These are phyloP conservation scores for Aspergillus felis DNA, from an alignment of 2,329 filamentous ascomycete genomes.

Conservation along the genomic window DNA sequence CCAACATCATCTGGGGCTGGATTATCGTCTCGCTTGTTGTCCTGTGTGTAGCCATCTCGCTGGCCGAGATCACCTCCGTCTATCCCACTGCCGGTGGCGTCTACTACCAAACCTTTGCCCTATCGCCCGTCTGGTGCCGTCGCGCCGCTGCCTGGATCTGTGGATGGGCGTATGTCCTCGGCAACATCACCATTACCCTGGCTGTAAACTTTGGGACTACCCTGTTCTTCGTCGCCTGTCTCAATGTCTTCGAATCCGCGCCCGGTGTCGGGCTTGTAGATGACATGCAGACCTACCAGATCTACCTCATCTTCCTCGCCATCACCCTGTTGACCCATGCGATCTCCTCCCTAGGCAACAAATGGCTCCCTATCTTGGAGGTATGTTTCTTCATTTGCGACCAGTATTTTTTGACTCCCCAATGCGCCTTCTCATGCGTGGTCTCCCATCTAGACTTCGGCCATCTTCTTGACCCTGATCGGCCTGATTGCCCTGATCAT, in stretches of 20 bases:
- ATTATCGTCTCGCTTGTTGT: conserved; percentile 61
- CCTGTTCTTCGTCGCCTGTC: conserved; percentile 51
- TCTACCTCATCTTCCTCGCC: conserved; percentile 65
- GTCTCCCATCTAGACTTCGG: conserved; percentile 64
- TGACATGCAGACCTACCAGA: conserved; percentile 57
- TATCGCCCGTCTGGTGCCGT: conserved; percentile 59
- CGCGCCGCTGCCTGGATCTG: conserved; percentile 64
- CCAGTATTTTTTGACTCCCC: background rate
- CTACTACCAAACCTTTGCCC: conserved; percentile 66
- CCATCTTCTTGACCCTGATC: conserved; percentile 65
- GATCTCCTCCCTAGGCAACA: conserved; percentile 51
- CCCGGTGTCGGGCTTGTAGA: conserved; percentile 52
- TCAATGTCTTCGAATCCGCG: conserved; percentile 52
- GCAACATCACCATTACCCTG: conserved; percentile 73
- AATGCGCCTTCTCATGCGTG: conserved; percentile 2
- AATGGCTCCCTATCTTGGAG: conserved; percentile 58
- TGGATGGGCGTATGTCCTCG: conserved; percentile 70
- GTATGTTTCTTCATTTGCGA: conserved; percentile 46
- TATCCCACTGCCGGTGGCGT: conserved; percentile 65
- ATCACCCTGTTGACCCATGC: conserved; percentile 58
- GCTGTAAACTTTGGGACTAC: conserved; percentile 70
- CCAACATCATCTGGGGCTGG: conserved; percentile 70
- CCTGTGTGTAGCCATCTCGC: conserved; percentile 58
- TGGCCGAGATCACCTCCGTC: conserved; percentile 65
- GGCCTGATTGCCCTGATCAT: conserved; percentile 61